Percentiles rank a stretch among this genome's conserved stretches.
Conservation (phyloP, 495 filamentous ascomycete species). For the Podospora australis region DNA sequence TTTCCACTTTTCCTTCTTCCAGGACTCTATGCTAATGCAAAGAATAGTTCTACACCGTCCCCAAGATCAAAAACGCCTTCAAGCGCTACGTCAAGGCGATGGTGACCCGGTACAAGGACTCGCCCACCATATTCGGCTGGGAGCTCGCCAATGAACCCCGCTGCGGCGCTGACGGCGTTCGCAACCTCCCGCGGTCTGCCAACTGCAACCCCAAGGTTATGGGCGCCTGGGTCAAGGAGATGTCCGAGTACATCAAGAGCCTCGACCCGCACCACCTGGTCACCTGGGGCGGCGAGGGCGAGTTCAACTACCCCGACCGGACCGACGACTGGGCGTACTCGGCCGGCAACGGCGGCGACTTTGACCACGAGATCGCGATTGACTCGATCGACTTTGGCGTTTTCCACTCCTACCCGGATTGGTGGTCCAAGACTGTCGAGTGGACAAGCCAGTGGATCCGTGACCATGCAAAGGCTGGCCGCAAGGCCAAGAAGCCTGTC, state of each 20-base stretch:
- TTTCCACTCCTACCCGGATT: conserved; percentile 60
- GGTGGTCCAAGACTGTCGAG: conserved; percentile 33
- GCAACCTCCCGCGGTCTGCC: conserved; percentile 37
- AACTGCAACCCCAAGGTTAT: conserved; percentile 37
- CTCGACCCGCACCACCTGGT: conserved; percentile 47
- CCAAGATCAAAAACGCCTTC: conserved; percentile 39
- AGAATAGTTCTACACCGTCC: conserved; percentile 36
- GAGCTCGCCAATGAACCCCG: conserved; percentile 51
- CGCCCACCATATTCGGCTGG: conserved; percentile 47
- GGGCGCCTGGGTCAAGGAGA: conserved; percentile 40
- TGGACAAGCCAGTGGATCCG: conserved; percentile 54
- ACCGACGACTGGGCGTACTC: conserved; percentile 54
- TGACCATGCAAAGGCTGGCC: conserved; percentile 52
- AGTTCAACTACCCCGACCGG: conserved; percentile 26
- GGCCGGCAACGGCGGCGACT: conserved; percentile 56
- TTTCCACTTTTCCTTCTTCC: neutral
- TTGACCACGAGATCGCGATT: conserved; percentile 52
- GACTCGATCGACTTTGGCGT: conserved; percentile 59
- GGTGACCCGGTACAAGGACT: conserved; percentile 44
- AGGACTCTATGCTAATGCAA: conserved; percentile 2
- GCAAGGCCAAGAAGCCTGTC: conserved; percentile 56
- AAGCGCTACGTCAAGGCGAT: conserved; percentile 46
- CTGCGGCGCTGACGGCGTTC: conserved; percentile 34
- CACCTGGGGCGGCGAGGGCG: conserved; percentile 48
- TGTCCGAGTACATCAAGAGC: conserved; percentile 44